These are phyloP conservation scores for Tolypocladium ovalisporum DNA, from an alignment of 2,329 filamentous ascomycete genomes.

Conservation along the genomic window DNA sequence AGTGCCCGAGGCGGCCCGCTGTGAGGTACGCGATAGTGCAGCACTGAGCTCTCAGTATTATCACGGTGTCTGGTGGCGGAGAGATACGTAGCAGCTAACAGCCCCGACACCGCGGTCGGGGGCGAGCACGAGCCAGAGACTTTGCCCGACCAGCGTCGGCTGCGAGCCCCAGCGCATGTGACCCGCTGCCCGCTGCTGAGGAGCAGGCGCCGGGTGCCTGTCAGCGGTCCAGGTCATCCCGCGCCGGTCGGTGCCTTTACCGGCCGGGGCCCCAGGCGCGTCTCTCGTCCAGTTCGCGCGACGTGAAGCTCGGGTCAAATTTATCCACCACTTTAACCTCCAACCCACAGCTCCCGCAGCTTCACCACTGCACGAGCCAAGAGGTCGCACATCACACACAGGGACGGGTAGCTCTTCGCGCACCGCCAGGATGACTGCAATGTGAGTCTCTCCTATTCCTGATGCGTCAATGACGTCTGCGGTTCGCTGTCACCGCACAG, in stretches of 20 bases:
- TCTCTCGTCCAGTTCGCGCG: background rate
- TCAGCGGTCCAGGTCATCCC: background rate
- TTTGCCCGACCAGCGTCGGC: background rate
- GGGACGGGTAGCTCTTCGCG: background rate
- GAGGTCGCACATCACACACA: background rate
- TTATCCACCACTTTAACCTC: background rate
- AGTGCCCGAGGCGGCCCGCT: background rate
- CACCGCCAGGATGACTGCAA: constrained; percentile 23
- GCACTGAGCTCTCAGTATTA: fast-evolving
- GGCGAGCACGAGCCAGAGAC: background rate
- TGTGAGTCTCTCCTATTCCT: constrained; percentile 16
- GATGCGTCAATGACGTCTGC: background rate
- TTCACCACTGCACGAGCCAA: background rate
- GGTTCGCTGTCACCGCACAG: background rate
- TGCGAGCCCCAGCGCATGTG: background rate
- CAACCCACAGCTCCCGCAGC: background rate
- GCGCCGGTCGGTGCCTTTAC: no score
- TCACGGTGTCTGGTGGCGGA: no score
- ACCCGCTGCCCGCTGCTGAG: constrained; percentile 1
- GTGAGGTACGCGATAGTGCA: background rate
- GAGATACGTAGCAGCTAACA: background rate
- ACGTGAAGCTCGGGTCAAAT: background rate
- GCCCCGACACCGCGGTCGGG: background rate
- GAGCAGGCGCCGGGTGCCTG: background rate
- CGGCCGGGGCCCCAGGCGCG: background rate